Percentiles rank a stretch among this genome's conserved stretches.
phyloP scores from a whole-genome alignment of 176 grass and related monocot genomes.

The Oryza nivara region DNA sequence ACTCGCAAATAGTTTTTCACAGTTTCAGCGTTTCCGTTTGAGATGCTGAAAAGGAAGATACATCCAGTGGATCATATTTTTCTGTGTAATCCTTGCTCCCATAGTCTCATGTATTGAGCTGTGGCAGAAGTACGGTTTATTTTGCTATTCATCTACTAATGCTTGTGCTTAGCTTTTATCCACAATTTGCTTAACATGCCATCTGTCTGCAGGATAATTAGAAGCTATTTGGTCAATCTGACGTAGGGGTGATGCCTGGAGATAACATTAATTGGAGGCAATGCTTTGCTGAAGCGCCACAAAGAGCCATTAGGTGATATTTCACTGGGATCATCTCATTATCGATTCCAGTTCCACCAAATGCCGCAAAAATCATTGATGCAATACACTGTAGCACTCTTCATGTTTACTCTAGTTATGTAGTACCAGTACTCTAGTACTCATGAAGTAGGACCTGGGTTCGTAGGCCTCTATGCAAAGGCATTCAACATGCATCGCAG shows the following conservation, averaged over 20 bases:
- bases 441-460: not conserved
- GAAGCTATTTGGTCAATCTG: conserved; percentile 17
- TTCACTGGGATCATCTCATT: not conserved
- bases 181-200: conserved; percentile 8
- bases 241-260: not conserved
- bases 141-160: not conserved
- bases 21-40: not conserved
- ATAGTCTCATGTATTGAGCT: not conserved
- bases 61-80: not conserved
- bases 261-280: not conserved
- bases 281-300: not conserved
- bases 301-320: not conserved
- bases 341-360: not conserved
- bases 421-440: conserved; percentile 4
- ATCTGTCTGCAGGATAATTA: conserved; percentile 10
- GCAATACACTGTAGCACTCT: not conserved
- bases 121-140: not conserved
- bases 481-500: conserved; percentile 22
- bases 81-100: conserved; percentile 5
- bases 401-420: not conserved
- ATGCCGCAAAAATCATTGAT: conserved; percentile 13
- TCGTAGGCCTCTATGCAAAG: no score
- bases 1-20: not conserved
- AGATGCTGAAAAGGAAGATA: not conserved
- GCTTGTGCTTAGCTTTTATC: not conserved